Base-by-base conservation (phyloP, 768 basidiomycete genomes). In the Tulasnella calospora region DNA sequence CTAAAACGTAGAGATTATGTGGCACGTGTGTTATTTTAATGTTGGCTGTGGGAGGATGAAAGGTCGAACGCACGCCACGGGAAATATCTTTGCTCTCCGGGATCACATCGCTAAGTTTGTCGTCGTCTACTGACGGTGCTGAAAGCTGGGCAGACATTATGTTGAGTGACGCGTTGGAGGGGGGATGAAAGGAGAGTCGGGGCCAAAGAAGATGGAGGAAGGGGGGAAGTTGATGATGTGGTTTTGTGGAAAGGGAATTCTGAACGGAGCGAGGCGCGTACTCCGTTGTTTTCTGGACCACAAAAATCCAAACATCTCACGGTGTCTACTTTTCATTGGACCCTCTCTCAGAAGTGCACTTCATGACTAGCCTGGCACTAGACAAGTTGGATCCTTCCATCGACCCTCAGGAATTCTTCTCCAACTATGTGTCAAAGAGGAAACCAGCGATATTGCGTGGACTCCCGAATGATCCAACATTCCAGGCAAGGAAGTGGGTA, bases 91-190 rank as follows among this genome's bases (percentile, higher is more conserved):
- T 94, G 83, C 92, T 93, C 30, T 82, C 82, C 2, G 95, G 95
- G 10, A 97, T 91, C 78, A 96, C 89, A 83, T 97, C 95, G 82
- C 93, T 94, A 79, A 98, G 88, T 73, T 94, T 91, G 84, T 96
- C 95, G 75, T 95, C 95, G 17, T 90, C 89, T 1, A 38, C 36
- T 9, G 72, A 44, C 35, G 72, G 72, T 46, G 72, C 72, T 27
- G 33, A 35, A 27, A 73, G 72, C 27, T 36, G 41, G 13, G 72
- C 33, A 13, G 72, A 36, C 72, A 73, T 73, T 33, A 40, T 73
- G 72, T 30, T 27, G 35, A 73, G 35, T 36, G 72, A 38, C 72
- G 33, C 27, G 41, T n/a, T 36, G 27, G 4, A 30, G 41, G 27
- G 19, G 23, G 13, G 5, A 38, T 36, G 41, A 73, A 36, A 30